Conservation (phyloP, 2,329 filamentous ascomycete genomes). For the Sclerotinia subarctica region DNA sequence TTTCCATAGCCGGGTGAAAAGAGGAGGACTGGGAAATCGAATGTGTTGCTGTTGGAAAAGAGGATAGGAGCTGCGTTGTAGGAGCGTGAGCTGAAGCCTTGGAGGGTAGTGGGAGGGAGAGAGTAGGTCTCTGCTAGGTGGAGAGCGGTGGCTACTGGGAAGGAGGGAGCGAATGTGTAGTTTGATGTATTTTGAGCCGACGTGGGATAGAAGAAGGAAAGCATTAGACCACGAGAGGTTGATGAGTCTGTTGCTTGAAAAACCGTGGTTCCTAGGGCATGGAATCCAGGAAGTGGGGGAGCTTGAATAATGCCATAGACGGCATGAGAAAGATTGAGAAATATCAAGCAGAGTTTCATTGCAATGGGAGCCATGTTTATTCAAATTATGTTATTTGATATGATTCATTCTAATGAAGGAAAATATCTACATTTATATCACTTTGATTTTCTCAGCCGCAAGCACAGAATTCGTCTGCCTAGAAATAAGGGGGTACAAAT, state of each 20-base stretch:
- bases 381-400: not conserved
- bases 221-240: conserved; percentile 18
- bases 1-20: conserved; percentile 38
- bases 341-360: conserved; percentile 7
- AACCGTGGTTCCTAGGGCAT: conserved; percentile 15
- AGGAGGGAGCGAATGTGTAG: not conserved
- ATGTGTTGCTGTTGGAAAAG: not conserved
- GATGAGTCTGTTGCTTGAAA: conserved; percentile 11
- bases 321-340: not conserved
- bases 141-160: conserved; percentile 10
- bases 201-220: conserved; percentile 21
- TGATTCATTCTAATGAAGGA: not conserved
- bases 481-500: conserved; percentile 9
- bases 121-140: conserved; percentile 12
- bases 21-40: conserved; percentile 36
- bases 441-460: conserved; percentile 1
- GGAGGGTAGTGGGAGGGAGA: not conserved
- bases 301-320: conserved; percentile 9
- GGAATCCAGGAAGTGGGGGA: conserved; percentile 3
- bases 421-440: not conserved
- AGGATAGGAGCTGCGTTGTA: conserved; percentile 9
- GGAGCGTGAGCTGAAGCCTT: conserved; percentile 3
- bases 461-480: not conserved
- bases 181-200: not conserved
- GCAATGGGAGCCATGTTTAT: not conserved